phyloP scores from a whole-genome alignment of 495 filamentous ascomycete species.

The Daldinia grandis region DNA sequence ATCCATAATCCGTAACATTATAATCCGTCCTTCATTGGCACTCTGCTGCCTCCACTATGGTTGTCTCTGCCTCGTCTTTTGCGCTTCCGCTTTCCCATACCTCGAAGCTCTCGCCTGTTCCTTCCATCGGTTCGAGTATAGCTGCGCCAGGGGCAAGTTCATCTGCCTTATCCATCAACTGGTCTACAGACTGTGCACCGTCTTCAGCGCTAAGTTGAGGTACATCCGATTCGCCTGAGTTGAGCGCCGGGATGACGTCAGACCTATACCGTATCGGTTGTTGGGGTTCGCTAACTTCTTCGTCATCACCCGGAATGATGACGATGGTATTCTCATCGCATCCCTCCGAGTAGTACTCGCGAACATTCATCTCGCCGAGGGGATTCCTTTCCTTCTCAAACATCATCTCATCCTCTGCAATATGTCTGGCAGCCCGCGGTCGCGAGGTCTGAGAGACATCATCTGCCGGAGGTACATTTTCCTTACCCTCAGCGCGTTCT shows the following conservation, averaged over 20 bases:
- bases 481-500: conserved; percentile 72
- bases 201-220: conserved; percentile 26
- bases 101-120: conserved; percentile 63
- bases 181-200: conserved; percentile 49
- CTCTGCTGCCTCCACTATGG: conserved; percentile 19
- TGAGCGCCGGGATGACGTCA: conserved; percentile 46
- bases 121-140: conserved; percentile 60
- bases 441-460: conserved; percentile 62
- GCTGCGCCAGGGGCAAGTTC: conserved; percentile 52
- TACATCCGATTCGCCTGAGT: conserved; percentile 39
- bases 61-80: conserved; percentile 55
- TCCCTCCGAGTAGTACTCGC: conserved; percentile 76
- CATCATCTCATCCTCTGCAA: conserved; percentile 52
- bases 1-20: background rate
- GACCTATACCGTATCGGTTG: conserved; percentile 28
- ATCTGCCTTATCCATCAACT: conserved; percentile 57
- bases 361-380: conserved; percentile 72
- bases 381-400: conserved; percentile 68
- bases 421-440: conserved; percentile 30
- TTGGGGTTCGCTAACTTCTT: conserved; percentile 39
- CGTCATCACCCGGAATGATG: conserved; percentile 66
- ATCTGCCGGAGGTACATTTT: conserved; percentile 85
- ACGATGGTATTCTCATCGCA: conserved; percentile 68
- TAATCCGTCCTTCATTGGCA: conserved; percentile 12
- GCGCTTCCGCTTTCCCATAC: conserved; percentile 72